These are phyloP conservation scores for Pterocarpus macrocarpus DNA, from an alignment of 306 rosid genomes.

Conservation along the genomic window DNA sequence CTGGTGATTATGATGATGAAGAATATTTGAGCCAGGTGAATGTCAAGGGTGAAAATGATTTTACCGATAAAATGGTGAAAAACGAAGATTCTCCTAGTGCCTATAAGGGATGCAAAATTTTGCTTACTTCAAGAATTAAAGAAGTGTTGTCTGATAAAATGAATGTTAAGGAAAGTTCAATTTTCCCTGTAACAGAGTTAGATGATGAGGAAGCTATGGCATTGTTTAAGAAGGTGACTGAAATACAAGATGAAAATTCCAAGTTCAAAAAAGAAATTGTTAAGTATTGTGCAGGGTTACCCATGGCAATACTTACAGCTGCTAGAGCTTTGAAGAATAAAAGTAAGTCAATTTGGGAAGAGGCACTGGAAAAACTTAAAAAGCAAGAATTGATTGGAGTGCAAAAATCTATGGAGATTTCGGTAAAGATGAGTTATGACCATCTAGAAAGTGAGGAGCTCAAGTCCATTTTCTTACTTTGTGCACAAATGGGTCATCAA, in stretches of 20 bases:
- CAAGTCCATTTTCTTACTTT: slow-evolving; percentile 17
- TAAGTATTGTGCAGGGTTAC: slow-evolving; percentile 14
- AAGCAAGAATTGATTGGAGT: background rate
- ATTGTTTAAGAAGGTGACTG: slow-evolving; percentile 4
- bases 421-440: slow-evolving; percentile 25
- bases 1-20: no score
- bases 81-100: background rate
- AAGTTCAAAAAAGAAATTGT: background rate
- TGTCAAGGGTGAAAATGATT: background rate
- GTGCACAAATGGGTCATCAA: background rate
- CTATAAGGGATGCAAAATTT: background rate
- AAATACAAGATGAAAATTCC: background rate
- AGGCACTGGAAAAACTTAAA: background rate
- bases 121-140: slow-evolving; percentile 21
- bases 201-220: background rate
- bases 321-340: background rate
- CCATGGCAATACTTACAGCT: background rate
- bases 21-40: background rate
- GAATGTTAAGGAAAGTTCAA: background rate
- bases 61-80: background rate
- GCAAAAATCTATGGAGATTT: background rate
- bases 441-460: slow-evolving; percentile 11
- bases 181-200: background rate
- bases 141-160: background rate
- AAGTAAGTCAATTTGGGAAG: background rate